Evolutionary conservation across 1,284 basidiomycete genomes (phyloP).

Genomic region (Heterobasidion parviporum): DNA sequence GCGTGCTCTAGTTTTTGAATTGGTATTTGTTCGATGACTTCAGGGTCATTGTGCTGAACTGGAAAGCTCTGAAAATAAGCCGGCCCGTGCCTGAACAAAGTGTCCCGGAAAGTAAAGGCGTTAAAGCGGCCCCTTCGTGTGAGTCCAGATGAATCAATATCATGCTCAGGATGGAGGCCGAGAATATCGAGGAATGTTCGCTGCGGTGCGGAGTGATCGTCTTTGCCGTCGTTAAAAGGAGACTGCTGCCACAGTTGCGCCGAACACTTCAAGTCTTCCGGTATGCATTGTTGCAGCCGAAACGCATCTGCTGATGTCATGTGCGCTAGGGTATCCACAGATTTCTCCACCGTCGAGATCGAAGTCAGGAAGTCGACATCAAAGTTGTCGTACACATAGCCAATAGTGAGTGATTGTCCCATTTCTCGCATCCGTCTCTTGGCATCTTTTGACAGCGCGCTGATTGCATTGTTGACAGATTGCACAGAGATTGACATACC

Average conservation of each 20-base stretch:
- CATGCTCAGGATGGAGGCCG: not conserved
- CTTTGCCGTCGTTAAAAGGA: not conserved
- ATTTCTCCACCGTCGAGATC: conserved; percentile 15
- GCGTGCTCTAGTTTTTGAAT: not conserved
- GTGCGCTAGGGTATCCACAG: conserved; percentile 16
- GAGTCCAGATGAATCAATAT: not conserved
- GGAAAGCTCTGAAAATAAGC: not conserved
- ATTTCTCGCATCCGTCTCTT: not conserved
- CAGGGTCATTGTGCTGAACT: not conserved
- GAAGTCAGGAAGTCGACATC: conserved; percentile 21
- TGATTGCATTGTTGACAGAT: conserved; percentile 9
- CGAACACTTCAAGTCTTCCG: conserved; percentile 21
- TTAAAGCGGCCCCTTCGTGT: not conserved
- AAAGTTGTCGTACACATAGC: conserved; percentile 23
- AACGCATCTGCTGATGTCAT: conserved; percentile 16
- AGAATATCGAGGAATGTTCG: not conserved
- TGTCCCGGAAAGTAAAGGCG: not conserved
- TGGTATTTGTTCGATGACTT: not conserved
- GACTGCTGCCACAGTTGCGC: conserved; percentile 19
- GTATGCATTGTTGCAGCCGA: not conserved
- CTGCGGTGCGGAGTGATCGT: not conserved
- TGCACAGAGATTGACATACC: conserved; percentile 17
- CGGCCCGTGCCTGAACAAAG: not conserved
- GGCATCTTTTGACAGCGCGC: not conserved
- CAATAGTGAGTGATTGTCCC: not conserved